phyloP scores from a whole-genome alignment of 805 yeast species.

The Candida saitoana region DNA sequence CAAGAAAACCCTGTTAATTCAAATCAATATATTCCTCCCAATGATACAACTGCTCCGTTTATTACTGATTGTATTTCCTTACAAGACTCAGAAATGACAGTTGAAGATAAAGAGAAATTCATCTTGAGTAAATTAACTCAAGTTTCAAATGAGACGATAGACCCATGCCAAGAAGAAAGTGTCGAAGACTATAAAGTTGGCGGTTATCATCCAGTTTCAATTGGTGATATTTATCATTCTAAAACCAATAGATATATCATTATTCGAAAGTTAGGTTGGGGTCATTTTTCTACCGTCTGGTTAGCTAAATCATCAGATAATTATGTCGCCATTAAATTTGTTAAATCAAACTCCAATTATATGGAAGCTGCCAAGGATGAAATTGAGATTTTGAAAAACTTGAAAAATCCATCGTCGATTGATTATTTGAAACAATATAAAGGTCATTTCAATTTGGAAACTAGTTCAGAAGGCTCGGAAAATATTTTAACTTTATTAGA shows the following conservation, averaged over 20 bases:
- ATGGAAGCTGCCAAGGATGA: conserved; percentile 66
- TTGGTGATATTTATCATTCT: conserved; percentile 51
- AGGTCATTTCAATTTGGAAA: conserved; percentile 11
- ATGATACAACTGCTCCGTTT: not conserved
- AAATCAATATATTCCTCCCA: not conserved
- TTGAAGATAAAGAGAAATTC: conserved; percentile 44
- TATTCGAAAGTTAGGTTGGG: conserved; percentile 64
- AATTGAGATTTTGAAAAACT: conserved; percentile 45
- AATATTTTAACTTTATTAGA: conserved; percentile 53
- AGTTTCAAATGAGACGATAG: conserved; percentile 11
- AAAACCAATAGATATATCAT: conserved; percentile 39
- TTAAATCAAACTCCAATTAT: conserved; percentile 50
- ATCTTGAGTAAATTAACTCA: conserved; percentile 58
- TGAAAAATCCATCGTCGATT: conserved; percentile 17
- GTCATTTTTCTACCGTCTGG: conserved; percentile 74
- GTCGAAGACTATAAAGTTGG: conserved; percentile 52
- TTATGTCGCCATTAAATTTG: conserved; percentile 62
- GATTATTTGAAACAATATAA: conserved; percentile 11
- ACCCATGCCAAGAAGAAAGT: conserved; percentile 44
- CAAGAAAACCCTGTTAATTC: not conserved
- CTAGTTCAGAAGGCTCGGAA: conserved; percentile 45
- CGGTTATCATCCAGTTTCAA: conserved; percentile 61
- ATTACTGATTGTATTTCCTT: conserved; percentile 33
- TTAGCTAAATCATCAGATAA: conserved; percentile 38
- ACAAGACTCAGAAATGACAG: conserved; percentile 37